Evolutionary conservation across 2,329 filamentous ascomycete species (phyloP).

Genomic region (Colletotrichum sp.): DNA sequence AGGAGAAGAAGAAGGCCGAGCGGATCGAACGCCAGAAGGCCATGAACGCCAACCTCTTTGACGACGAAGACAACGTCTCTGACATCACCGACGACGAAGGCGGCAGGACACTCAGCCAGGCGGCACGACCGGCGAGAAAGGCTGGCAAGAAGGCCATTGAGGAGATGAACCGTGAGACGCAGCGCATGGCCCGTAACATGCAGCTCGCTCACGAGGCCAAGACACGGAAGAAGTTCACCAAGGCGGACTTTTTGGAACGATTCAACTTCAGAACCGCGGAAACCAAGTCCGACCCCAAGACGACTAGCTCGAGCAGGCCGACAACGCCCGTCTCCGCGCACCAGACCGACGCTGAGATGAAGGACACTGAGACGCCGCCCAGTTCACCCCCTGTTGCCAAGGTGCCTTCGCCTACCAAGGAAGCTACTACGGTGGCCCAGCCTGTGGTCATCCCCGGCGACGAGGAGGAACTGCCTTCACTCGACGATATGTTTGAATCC

Average conservation of each 20-base stretch:
- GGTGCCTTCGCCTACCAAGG: conserved; percentile 26
- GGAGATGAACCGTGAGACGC: conserved; percentile 94
- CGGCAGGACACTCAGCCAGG: conserved; percentile 71
- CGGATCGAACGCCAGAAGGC: conserved; percentile 40
- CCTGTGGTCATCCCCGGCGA: conserved; percentile 15
- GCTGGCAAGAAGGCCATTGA: conserved; percentile 94
- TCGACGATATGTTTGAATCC: conserved; percentile 39
- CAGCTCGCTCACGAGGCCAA: conserved; percentile 89
- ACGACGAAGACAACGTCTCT: conserved; percentile 58
- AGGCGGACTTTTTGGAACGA: conserved; percentile 79
- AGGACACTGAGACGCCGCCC: conserved; percentile 67
- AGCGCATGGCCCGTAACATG: conserved; percentile 87
- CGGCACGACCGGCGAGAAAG: conserved; percentile 74
- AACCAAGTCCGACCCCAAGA: conserved; percentile 34
- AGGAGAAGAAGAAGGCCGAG: conserved; percentile 53
- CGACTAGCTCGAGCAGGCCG: conserved; percentile 61
- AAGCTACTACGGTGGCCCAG: conserved; percentile 12
- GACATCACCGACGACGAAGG: conserved; percentile 66
- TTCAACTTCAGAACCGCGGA: conserved; percentile 72
- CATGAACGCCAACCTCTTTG: conserved; percentile 39
- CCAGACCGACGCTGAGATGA: conserved; percentile 57
- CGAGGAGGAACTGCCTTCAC: conserved; percentile 39
- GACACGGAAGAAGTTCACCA: conserved; percentile 90
- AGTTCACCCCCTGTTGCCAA: conserved; percentile 65
- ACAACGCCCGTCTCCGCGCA: conserved; percentile 48